These are phyloP conservation scores for Nadsonia commutata DNA, from an alignment of 1,139 yeast genomes.

Conservation along the genomic window DNA sequence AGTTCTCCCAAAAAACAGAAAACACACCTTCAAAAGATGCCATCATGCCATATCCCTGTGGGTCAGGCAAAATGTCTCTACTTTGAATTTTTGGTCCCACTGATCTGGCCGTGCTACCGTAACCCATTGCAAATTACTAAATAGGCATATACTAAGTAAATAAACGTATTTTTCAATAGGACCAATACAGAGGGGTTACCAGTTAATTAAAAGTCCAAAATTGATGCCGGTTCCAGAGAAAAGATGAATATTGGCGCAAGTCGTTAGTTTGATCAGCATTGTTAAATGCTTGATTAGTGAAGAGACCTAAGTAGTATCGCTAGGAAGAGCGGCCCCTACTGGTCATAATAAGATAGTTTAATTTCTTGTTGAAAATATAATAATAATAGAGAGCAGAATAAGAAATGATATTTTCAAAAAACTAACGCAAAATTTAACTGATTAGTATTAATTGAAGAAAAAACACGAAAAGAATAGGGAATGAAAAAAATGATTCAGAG, in stretches of 20 bases:
- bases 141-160: conserved; percentile 76
- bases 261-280: conserved; percentile 9
- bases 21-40: conserved; percentile 37
- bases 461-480: no score
- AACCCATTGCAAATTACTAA: conserved; percentile 68
- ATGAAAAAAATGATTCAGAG: no score
- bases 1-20: conserved; percentile 45
- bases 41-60: conserved; percentile 14
- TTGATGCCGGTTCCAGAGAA: conserved; percentile 23
- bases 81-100: conserved; percentile 45
- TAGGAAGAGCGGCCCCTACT: no score
- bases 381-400: no score
- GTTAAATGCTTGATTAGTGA: not conserved
- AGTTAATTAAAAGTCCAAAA: conserved; percentile 38
- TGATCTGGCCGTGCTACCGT: conserved; percentile 88
- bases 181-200: conserved; percentile 26
- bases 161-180: conserved; percentile 52
- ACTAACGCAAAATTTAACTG: no score
- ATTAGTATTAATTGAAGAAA: no score
- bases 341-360: no score
- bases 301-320: no score
- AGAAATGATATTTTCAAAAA: no score
- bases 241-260: conserved; percentile 20
- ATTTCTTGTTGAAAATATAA: no score
- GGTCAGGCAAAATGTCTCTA: conserved; percentile 37